These are phyloP conservation scores for Annona cherimola DNA, from an alignment of 164 flowering plant genomes.

Conservation along the genomic window DNA sequence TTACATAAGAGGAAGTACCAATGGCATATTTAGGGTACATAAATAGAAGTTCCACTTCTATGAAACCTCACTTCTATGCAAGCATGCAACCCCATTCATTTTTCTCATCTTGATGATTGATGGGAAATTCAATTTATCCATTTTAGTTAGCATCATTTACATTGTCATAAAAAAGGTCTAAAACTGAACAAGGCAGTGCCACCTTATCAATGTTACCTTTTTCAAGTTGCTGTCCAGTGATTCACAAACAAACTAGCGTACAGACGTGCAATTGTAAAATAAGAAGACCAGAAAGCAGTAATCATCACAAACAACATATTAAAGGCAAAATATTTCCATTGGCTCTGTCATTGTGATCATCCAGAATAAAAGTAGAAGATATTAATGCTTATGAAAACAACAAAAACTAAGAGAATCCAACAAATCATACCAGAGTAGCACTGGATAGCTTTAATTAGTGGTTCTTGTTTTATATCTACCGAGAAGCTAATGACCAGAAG, in stretches of 20 bases:
- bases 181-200: no score
- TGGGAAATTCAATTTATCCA: no score
- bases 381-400: not conserved
- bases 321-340: not conserved
- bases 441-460: not conserved
- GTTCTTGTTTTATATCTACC: constrained; percentile 4
- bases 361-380: constrained; percentile 1
- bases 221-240: no score
- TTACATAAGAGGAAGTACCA: no score
- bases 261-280: not conserved
- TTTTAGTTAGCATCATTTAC: no score
- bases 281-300: not conserved
- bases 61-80: no score
- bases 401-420: not conserved
- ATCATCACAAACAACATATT: not conserved
- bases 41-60: no score
- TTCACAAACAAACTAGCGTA: not conserved
- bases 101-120: no score
- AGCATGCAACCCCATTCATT: no score
- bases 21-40: no score
- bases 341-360: not conserved
- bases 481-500: constrained; percentile 77
- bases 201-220: no score
- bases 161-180: no score
- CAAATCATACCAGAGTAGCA: not conserved